Evolutionary conservation across 2,329 filamentous ascomycete genomes (phyloP), one percentile per base, ranked within the genome.

Genomic region (Trichophyton schoenleinii): DNA sequence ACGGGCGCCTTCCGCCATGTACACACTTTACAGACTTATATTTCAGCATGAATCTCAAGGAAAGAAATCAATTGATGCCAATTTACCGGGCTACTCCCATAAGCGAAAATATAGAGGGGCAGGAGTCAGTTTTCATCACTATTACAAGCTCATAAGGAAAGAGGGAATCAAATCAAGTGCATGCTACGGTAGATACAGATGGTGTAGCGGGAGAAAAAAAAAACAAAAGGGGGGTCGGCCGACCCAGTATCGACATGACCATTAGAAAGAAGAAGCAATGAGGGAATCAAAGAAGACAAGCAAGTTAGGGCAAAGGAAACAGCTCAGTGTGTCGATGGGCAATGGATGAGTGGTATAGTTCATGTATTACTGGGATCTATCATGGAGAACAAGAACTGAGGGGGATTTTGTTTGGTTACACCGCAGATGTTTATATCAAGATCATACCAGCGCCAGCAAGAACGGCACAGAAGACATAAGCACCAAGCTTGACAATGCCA

Each of bases 391-490:
- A 22, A 38, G 28, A 31, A 18, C 34, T 36, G 8, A 36, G 9
- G 9, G 34, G 11, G 11, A 11, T 38, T 38, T 11, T 25, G 20
- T 8, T 53, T 53, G 18, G 36, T 25, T 53, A 18, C 28, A 57
- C 34, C 20, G 22, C 44, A n/a, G 22, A 38, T 11, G 48, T 60
- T 69, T 78, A 80, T 70, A 80, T 69, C 66, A 78, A 65, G 64
- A 79, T 71, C 76, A 79, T 79, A 62, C 74, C 75, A 59, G 70
- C 70, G 63, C 77, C 78, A 60, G 76, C 74, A 48, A 76, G 66
- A 49, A 76, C 61, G 46, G 77, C 77, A 59, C 72, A 71, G 53
- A 76, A 65, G n/a, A 77, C 60, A 67, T 79, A 79, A 13, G 71
- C 73, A 60, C 72, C 76, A 57, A 78, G 64, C 62, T 77, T 73